These are phyloP conservation scores for Hypoxylon sp. DNA, from an alignment of 2,329 filamentous ascomycete species.

Conservation along the genomic window DNA sequence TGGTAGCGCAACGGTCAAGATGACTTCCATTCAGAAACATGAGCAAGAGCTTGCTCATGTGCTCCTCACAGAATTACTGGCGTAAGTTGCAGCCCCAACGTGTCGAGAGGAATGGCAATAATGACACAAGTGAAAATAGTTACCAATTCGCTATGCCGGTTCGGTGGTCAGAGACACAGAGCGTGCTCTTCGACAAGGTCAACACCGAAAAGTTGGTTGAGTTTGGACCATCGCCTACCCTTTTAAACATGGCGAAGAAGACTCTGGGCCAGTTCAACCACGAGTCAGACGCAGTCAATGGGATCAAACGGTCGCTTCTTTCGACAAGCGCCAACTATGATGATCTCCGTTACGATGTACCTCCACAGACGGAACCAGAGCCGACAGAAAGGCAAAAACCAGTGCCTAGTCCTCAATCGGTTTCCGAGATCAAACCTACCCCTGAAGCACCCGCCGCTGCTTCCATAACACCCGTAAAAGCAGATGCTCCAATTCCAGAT, in stretches of 20 bases:
- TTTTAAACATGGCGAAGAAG: conserved; percentile 36
- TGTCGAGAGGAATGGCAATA: background rate
- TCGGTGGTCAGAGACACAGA: conserved; percentile 36
- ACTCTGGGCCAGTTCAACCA: conserved; percentile 32
- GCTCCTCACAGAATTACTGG: conserved; percentile 35
- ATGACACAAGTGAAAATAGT: conserved; percentile 18
- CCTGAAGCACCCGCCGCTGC: conserved; percentile 5
- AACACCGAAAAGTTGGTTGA: conserved; percentile 33
- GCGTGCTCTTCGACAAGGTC: conserved; percentile 32
- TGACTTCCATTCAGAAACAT: conserved; percentile 23
- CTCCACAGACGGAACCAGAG: conserved; percentile 19
- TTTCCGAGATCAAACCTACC: conserved; percentile 1
- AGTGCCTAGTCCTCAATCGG: background rate
- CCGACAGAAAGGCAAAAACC: conserved; percentile 7
- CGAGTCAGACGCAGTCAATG: conserved; percentile 33
- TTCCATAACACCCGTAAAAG: conserved; percentile 11
- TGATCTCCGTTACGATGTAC: conserved; percentile 33
- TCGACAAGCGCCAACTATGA: conserved; percentile 35
- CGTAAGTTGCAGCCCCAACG: conserved; percentile 23
- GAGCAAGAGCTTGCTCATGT: conserved; percentile 37
- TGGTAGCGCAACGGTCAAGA: conserved; percentile 8
- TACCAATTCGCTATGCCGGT: conserved; percentile 38
- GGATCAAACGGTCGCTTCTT: conserved; percentile 33
- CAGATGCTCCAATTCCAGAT: conserved; percentile 25
- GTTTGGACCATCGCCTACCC: conserved; percentile 33